Percentiles rank a stretch among this genome's conserved stretches.
These are phyloP conservation scores for Diplotaxis tenuifolia DNA, from an alignment of 345 rosid species.

Conservation along the genomic window DNA sequence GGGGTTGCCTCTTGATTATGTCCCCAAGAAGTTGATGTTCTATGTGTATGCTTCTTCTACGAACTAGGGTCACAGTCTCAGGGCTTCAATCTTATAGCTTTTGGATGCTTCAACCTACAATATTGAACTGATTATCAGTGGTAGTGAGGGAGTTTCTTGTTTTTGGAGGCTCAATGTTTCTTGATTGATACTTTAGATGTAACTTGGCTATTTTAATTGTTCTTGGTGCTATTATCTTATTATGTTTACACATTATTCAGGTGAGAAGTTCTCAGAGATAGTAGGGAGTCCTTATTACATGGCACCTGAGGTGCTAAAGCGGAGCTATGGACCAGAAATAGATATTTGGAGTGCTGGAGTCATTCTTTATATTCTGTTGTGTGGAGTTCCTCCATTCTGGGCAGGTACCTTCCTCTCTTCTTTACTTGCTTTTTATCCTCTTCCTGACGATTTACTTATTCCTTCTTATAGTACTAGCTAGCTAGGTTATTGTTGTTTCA, in stretches of 20 bases:
- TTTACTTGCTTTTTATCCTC: too few species aligned
- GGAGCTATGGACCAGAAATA: constrained; percentile 94
- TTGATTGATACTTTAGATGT: constrained; percentile 11
- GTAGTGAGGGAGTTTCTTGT: neutral
- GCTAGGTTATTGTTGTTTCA: neutral
- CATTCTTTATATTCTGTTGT: constrained; percentile 85
- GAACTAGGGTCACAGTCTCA: neutral
- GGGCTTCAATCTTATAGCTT: neutral
- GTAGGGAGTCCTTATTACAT: constrained; percentile 99
- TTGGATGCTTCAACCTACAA: neutral
- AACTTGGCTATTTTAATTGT: neutral
- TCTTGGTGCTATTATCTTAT: neutral
- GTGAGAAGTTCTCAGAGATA: constrained; percentile 94
- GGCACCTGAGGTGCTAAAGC: constrained; percentile 99
- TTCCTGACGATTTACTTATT: neutral
- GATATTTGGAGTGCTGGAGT: constrained; percentile 99
- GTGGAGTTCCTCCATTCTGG: constrained; percentile 99
- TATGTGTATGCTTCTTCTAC: neutral
- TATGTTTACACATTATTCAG: constrained; percentile 39
- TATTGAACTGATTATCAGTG: constrained; percentile 1
- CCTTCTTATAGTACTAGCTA: neutral
- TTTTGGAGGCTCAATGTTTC: neutral
- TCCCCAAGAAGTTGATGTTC: too few species aligned
- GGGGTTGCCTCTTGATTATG: too few species aligned
- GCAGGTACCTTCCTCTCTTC: constrained; percentile 56